Percentiles rank a stretch among this genome's conserved stretches.
These are phyloP conservation scores for Acacia confusa DNA, from an alignment of 306 rosid genomes.

Conservation along the genomic window DNA sequence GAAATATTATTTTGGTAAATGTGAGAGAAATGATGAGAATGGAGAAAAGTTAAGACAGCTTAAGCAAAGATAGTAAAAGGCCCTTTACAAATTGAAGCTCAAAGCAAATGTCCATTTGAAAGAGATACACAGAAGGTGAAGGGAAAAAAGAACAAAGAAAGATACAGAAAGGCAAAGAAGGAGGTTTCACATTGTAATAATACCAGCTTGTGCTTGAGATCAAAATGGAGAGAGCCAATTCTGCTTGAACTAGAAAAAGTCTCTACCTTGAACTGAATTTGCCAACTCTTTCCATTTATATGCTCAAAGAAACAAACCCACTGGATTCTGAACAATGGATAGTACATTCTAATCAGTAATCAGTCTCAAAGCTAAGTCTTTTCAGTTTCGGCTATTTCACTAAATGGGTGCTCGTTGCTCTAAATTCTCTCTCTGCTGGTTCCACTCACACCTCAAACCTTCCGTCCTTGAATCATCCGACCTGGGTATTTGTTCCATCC, in stretches of 20 bases:
- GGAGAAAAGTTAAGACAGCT: conserved; percentile 20
- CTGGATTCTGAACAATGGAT: background rate
- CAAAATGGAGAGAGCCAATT: background rate
- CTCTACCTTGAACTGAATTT: conserved; percentile 3
- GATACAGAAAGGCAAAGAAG: background rate
- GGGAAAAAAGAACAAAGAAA: background rate
- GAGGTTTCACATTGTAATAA: background rate
- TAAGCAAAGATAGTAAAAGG: conserved; percentile 27
- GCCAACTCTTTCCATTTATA: background rate
- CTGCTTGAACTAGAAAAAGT: background rate
- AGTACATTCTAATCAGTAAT: conserved; percentile 23
- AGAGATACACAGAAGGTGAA: background rate
- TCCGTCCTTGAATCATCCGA: conserved; percentile 68
- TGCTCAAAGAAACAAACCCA: background rate
- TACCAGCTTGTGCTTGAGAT: background rate
- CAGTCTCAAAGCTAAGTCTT: background rate
- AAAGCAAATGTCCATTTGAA: conserved; percentile 25
- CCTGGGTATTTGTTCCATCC: conserved; percentile 36
- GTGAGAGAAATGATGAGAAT: conserved; percentile 31
- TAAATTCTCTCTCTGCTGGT: conserved; percentile 75
- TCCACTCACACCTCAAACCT: conserved; percentile 60
- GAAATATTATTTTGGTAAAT: background rate
- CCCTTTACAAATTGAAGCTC: conserved; percentile 27
- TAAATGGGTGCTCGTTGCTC: conserved; percentile 77
- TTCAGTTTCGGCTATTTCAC: conserved; percentile 4